Evolutionary conservation across 495 filamentous ascomycete genomes (phyloP).

Genomic region (Pseudoneurospora amorphoporcata): DNA sequence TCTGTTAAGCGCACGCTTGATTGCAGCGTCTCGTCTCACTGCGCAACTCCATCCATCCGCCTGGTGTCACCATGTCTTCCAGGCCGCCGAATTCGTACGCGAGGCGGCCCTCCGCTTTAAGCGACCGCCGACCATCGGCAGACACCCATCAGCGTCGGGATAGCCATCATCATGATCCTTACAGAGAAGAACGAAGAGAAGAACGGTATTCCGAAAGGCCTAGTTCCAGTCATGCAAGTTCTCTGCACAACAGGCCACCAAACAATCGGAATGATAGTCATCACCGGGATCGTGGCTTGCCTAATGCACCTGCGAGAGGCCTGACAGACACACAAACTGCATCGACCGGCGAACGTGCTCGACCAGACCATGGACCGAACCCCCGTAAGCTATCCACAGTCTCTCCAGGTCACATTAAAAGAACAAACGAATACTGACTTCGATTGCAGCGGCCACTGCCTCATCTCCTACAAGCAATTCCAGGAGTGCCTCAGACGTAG

Average conservation of each 20-base stretch:
- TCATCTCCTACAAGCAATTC: not conserved
- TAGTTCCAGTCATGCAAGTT: not conserved
- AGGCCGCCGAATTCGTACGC: conserved; percentile 9
- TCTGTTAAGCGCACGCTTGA: not conserved
- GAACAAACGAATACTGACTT: not conserved
- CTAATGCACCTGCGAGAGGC: not conserved
- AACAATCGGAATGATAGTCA: not conserved
- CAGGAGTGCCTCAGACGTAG: not conserved
- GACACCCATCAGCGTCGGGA: conserved; percentile 9
- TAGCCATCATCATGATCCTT: not conserved
- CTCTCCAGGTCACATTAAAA: not conserved
- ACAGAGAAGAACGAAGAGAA: conserved; percentile 5
- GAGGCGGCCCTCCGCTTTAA: conserved; percentile 10
- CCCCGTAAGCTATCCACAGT: not conserved
- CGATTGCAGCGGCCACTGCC: not conserved
- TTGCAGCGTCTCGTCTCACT: not conserved
- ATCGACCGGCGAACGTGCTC: not conserved
- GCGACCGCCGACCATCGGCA: conserved; percentile 8
- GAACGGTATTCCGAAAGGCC: conserved; percentile 2
- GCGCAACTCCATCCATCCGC: not conserved
- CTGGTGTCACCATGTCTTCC: conserved; percentile 13
- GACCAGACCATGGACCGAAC: not conserved
- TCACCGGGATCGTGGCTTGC: not conserved
- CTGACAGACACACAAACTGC: not conserved
- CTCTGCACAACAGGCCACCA: not conserved